Percentiles rank a stretch among this genome's conserved stretches.
phyloP scores from a whole-genome alignment of 345 rosid species.

The Euphorbia peplus region DNA sequence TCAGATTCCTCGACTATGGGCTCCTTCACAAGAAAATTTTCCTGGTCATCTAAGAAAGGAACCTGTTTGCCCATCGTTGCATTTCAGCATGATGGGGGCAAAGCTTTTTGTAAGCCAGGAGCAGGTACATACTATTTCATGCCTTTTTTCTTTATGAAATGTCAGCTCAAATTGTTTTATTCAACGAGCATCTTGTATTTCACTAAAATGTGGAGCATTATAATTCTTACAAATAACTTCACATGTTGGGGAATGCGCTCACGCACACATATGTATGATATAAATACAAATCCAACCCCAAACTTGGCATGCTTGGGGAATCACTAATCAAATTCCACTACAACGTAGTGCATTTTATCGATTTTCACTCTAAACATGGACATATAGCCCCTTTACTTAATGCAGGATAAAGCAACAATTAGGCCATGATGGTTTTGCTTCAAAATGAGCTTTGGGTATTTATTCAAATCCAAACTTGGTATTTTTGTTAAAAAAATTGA shows the following conservation, averaged over 20 bases:
- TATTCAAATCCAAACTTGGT: background rate
- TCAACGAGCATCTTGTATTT: background rate
- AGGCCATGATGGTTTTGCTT: background rate
- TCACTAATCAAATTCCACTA: background rate
- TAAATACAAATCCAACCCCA: background rate
- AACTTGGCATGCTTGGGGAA: background rate
- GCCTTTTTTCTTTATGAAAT: background rate
- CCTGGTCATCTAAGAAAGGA: conserved; percentile 73
- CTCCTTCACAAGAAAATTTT: conserved; percentile 53
- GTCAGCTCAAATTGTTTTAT: background rate
- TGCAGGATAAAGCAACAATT: background rate
- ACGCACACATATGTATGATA: background rate
- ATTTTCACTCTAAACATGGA: background rate
- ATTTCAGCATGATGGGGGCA: conserved; percentile 78
- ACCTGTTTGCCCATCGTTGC: conserved; percentile 73
- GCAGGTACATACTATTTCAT: conserved; percentile 43
- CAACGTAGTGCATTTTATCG: background rate
- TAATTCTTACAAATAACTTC: background rate
- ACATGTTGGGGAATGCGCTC: too few species aligned
- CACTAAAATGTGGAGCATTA: background rate
- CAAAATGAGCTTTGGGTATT: background rate
- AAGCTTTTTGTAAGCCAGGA: conserved; percentile 67
- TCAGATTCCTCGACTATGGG: conserved; percentile 67
- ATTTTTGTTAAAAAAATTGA: too few species aligned
- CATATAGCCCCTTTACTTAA: background rate